Evolutionary conservation across 192 early-diverging fungal genomes (phyloP).

Genomic region (Obelidium mucronatum): DNA sequence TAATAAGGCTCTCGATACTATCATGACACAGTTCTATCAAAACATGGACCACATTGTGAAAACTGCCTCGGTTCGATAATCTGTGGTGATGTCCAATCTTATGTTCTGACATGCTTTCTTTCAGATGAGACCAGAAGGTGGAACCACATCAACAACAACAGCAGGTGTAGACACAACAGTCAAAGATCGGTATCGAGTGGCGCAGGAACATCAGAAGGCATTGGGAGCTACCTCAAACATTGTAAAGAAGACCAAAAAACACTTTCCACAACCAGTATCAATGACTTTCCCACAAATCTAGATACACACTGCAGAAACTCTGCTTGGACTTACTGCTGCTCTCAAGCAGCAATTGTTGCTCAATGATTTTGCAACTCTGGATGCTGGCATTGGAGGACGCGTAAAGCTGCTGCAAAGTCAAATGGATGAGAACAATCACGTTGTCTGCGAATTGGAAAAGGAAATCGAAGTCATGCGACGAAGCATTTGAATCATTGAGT

Average conservation of each 20-base stretch:
- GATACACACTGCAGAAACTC: constrained; percentile 44
- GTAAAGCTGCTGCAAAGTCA: background rate
- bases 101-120: background rate
- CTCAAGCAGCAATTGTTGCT: constrained; percentile 53
- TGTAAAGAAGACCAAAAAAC: constrained; percentile 11
- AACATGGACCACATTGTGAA: constrained; percentile 9
- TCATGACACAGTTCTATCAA: constrained; percentile 14
- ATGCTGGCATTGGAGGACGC: constrained; percentile 30
- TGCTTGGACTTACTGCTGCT: constrained; percentile 49
- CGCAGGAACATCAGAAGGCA: constrained; percentile 49
- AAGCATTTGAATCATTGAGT: constrained; percentile 1
- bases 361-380: constrained; percentile 50
- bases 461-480: background rate
- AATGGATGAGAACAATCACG: background rate
- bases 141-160: background rate
- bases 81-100: background rate
- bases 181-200: constrained; percentile 46
- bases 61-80: background rate
- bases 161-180: background rate
- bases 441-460: background rate
- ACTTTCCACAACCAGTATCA: background rate
- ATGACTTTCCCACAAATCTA: background rate
- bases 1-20: constrained; percentile 2
- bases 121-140: background rate
- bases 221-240: constrained; percentile 47